Evolutionary conservation across 768 basidiomycete genomes (phyloP), one percentile per base, ranked within the genome.

Genomic region (Serendipita sp.): DNA sequence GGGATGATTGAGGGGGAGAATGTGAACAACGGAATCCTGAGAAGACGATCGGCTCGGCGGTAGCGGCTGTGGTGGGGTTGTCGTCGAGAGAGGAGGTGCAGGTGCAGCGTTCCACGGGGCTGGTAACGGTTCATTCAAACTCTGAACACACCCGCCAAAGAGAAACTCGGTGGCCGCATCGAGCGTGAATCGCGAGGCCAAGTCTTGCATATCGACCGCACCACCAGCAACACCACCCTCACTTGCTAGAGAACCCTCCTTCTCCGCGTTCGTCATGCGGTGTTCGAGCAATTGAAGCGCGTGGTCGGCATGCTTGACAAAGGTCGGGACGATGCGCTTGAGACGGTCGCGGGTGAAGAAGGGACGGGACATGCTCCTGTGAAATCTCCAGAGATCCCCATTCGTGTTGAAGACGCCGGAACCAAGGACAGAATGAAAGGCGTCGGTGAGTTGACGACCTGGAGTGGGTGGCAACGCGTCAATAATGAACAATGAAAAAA

Each of bases 151-250:
- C 60, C 73, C 73, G 2, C 83, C 83, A 61, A 85, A 84, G 38
- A 86, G 76, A 67, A 84, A 84, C 62, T 84, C 82, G 0, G 82
- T 80, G 1, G 83, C 82, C 1, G 81, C 77, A 71, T 86, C 85
- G 24, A 86, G 77, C 0, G 84, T 84, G 68, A 84, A 85, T 1
- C 82, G 77, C 2, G 76, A 78, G 68, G 83, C 78, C 2, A 82
- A 71, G 66, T 83, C 83, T 42, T 73, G 63, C 0, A 78, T 80
- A 64, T 87, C 85, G 67, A 79, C 77, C 2, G 83, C 75, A 62
- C 74, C 71, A 45, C 73, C 66, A 1, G 60, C 38, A 0, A 72
- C n/a, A 65, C 17, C 73, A 71, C 16, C 76, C 67, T 63, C 56
- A 63, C 62, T 64, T 20, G 62, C n/a, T n/a, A n/a, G n/a, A n/a